phyloP scores from a whole-genome alignment of 495 filamentous ascomycete genomes.

The Mytilinidion resinicola region DNA sequence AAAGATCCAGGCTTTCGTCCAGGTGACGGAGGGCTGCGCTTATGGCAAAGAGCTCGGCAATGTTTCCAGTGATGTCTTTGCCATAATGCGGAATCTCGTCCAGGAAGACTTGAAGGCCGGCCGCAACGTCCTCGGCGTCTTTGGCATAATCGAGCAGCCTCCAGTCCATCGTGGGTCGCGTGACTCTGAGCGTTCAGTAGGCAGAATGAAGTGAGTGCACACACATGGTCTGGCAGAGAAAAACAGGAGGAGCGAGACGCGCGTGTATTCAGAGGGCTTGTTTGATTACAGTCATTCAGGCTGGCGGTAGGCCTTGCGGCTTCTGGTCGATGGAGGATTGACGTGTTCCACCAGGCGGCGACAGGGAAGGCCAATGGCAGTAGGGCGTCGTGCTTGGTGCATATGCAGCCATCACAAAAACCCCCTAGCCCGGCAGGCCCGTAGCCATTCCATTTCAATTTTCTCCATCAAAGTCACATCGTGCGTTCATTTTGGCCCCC shows the following conservation, averaged over 20 bases:
- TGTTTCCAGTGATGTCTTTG: constrained; percentile 50
- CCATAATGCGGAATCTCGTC: constrained; percentile 46
- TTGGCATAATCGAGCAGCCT: constrained; percentile 44
- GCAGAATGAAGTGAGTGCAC: not conserved
- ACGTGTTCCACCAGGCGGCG: constrained; percentile 26
- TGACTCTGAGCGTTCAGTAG: constrained; percentile 16
- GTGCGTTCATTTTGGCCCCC: not conserved
- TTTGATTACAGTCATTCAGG: constrained; percentile 4
- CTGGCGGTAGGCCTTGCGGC: constrained; percentile 3
- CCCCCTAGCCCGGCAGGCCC: constrained; percentile 9
- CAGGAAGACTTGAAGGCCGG: constrained; percentile 47
- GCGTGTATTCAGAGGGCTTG: constrained; percentile 1
- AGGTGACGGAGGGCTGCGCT: constrained; percentile 46
- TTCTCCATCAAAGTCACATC: not conserved
- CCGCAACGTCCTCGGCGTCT: constrained; percentile 48
- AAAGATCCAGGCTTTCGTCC: constrained; percentile 36
- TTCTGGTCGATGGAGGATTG: constrained; percentile 13
- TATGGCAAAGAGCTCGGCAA: constrained; percentile 51
- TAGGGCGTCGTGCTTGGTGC: not conserved
- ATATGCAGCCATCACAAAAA: constrained; percentile 21
- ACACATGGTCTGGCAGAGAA: constrained; percentile 11
- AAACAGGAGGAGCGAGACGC: not conserved
- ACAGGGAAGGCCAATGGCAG: constrained; percentile 24
- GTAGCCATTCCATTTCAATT: not conserved
- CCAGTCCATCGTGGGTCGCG: constrained; percentile 37